phyloP scores from a whole-genome alignment of 1,284 basidiomycete genomes.

The Rhodotorula sp. region DNA sequence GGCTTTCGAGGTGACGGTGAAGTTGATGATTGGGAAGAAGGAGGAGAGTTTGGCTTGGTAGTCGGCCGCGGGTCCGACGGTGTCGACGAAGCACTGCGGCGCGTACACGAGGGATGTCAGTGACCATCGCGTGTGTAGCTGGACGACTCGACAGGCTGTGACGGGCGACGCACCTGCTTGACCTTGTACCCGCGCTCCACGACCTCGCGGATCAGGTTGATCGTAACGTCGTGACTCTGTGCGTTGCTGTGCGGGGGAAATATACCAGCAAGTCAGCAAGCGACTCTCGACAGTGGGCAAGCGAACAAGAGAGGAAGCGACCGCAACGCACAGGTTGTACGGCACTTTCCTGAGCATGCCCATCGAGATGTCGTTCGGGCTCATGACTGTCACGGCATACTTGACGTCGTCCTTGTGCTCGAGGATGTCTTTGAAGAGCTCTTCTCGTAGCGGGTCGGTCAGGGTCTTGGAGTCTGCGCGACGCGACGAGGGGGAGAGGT shows the following conservation, averaged over 20 bases:
- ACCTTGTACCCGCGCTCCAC: constrained; percentile 75
- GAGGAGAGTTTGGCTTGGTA: constrained; percentile 77
- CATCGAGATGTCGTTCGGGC: constrained; percentile 84
- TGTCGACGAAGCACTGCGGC: constrained; percentile 85
- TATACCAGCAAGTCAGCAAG: neutral
- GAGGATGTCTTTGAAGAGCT: constrained; percentile 46
- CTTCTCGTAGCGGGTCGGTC: constrained; percentile 56
- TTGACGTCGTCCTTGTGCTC: constrained; percentile 57
- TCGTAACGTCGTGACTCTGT: constrained; percentile 88
- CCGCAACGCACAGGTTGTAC: constrained; percentile 64
- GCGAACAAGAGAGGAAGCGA: neutral
- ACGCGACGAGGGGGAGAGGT: neutral
- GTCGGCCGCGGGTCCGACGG: constrained; percentile 79
- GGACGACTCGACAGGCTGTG: neutral
- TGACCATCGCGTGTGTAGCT: neutral
- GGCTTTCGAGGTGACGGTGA: constrained; percentile 89
- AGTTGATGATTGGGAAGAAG: constrained; percentile 74
- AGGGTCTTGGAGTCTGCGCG: constrained; percentile 83
- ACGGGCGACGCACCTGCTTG: constrained; percentile 62
- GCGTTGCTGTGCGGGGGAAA: constrained; percentile 58
- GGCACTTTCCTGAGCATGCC: constrained; percentile 85
- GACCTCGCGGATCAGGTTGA: constrained; percentile 79
- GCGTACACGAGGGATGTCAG: neutral
- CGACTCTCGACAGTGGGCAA: neutral
- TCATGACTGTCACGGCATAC: constrained; percentile 81